Base-by-base conservation (phyloP, 441 rosid genomes). In the Flueggea neowawraea region DNA sequence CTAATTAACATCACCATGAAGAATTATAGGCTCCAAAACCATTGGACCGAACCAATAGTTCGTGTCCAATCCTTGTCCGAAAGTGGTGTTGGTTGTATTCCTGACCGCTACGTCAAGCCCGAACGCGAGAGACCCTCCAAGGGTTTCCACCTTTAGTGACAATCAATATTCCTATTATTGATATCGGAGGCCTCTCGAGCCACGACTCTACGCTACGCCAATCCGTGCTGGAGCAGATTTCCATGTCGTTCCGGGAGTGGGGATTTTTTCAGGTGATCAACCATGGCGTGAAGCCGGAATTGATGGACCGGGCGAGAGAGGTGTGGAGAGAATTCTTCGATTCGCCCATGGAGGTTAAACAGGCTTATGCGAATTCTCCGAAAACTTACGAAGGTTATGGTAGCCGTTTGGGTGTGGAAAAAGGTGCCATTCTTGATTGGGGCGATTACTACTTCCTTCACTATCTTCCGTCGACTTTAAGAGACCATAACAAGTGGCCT, bases 381-480 rank as follows among this genome's bases (percentile, higher is more conserved):
- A 80, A 61, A 55, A 91, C 93, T 5, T 91, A 91, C 10, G 97
- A 90, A 75, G 97, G 97, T 0, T 90, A 90, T 64, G 97, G 97
- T 7, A 90, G 97, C 61, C 73, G 96, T 52, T 58, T 91, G 60
- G 97, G 97, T 10, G 69, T 88, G 15, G 78, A 88, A 51, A 91
- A 88, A 61, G 94, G 91, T 49, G 96, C 97, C 58, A 70, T 73
- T 75, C 94, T 91, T 63, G 97, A 91, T 65, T 91, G 97, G 97
- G 82, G 90, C 60, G 97, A 91, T 55, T 91, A 91, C 68, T 91
- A 86, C 36, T 91, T 28, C 67, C 96, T 91, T 44, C 96, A 91
- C 69, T 80, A 73, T 76, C 87, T 80, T 68, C 97, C 97, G 39
- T 16, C 16, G 45, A 63, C 33, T 36, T 65, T 83, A 61, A 88